Percentiles rank a stretch among this genome's conserved stretches.
These are phyloP conservation scores for Lyophyllum atratum DNA, from an alignment of 768 basidiomycete genomes.

Conservation along the genomic window DNA sequence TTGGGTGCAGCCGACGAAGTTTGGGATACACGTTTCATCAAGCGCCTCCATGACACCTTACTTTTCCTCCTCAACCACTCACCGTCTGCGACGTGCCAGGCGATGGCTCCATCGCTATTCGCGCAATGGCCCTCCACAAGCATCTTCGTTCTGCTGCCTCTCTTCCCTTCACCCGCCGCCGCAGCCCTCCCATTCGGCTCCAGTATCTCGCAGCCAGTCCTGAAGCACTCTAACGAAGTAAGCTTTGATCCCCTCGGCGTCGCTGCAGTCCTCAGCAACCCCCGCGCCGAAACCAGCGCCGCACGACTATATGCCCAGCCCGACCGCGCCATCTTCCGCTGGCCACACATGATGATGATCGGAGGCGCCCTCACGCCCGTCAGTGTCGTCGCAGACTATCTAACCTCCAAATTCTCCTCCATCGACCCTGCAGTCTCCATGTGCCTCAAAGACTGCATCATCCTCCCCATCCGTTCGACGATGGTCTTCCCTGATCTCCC, in stretches of 20 bases:
- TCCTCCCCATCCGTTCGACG: neutral
- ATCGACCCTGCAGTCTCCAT: neutral
- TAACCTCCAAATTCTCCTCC: neutral
- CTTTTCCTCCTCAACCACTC: too few relatives aligned
- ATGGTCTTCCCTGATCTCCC: constrained; percentile 1
- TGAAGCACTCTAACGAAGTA: constrained; percentile 2
- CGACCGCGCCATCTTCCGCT: constrained; percentile 1
- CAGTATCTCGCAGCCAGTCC: neutral
- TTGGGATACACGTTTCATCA: too few relatives aligned
- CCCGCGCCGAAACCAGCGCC: neutral
- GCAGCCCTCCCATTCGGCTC: neutral
- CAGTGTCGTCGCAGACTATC: neutral
- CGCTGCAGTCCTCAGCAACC: neutral
- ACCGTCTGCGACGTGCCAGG: neutral
- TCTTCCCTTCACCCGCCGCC: neutral
- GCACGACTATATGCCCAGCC: constrained; percentile 1
- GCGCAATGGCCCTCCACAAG: neutral
- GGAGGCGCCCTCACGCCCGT: neutral
- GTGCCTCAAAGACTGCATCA: neutral
- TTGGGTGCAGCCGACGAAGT: too few relatives aligned
- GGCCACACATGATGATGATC: constrained; percentile 3
- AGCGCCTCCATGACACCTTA: too few relatives aligned
- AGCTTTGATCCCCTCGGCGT: constrained; percentile 2
- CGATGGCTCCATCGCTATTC: neutral
- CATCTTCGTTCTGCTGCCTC: neutral